phyloP scores from a whole-genome alignment of 2,329 filamentous ascomycete species.

The Epichloe sibirici region DNA sequence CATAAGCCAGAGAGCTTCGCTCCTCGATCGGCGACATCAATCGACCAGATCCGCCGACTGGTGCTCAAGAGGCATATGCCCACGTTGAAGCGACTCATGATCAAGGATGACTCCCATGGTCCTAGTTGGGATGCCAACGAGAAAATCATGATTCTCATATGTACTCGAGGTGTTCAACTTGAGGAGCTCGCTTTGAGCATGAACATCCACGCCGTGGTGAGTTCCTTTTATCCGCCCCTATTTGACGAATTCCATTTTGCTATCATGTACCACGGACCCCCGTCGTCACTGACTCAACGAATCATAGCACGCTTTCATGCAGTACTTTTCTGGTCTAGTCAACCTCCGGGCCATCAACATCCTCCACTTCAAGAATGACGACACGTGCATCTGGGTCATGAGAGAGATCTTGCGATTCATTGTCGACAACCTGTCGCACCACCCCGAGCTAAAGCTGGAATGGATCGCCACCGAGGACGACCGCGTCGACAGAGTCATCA shows the following conservation, averaged over 20 bases:
- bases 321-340: constrained; percentile 33
- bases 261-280: too few relatives aligned
- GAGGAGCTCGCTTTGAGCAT: constrained; percentile 45
- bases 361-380: constrained; percentile 40
- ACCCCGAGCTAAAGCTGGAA: constrained; percentile 42
- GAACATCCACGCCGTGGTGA: constrained; percentile 41
- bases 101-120: constrained; percentile 41
- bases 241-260: too few relatives aligned
- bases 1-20: constrained; percentile 41
- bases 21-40: constrained; percentile 34
- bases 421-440: constrained; percentile 44
- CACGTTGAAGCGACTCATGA: constrained; percentile 43
- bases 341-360: constrained; percentile 45
- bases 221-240: constrained; percentile 10
- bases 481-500: constrained; percentile 35
- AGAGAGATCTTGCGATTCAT: constrained; percentile 46
- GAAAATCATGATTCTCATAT: constrained; percentile 42
- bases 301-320: constrained; percentile 44
- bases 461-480: constrained; percentile 45
- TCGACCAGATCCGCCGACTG: constrained; percentile 45
- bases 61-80: constrained; percentile 46
- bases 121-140: constrained; percentile 45
- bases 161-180: constrained; percentile 33
- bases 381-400: constrained; percentile 44
- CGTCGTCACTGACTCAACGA: background rate